Evolutionary conservation across 768 basidiomycete species (phyloP).

Genomic region (Auriscalpium microsporum): DNA sequence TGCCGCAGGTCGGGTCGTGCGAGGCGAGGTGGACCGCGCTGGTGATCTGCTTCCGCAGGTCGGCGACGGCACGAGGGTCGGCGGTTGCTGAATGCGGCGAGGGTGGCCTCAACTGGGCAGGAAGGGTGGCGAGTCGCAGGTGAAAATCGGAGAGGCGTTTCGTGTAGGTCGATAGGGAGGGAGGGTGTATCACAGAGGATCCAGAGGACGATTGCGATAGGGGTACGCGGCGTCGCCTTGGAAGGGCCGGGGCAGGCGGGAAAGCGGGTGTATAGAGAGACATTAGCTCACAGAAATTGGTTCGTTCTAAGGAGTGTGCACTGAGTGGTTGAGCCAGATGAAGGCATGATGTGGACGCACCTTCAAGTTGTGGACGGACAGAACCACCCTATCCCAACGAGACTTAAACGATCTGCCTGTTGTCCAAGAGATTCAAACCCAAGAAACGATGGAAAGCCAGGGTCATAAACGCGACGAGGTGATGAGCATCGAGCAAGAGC

Average conservation of each 20-base stretch:
- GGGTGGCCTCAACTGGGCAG: conserved; percentile 2
- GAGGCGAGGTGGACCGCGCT: background rate
- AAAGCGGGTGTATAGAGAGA: conserved; percentile 29
- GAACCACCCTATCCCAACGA: too few relatives aligned
- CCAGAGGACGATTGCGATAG: conserved; percentile 1
- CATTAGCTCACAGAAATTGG: conserved; percentile 14
- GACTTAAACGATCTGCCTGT: too few relatives aligned
- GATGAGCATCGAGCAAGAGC: too few relatives aligned
- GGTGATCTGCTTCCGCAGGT: background rate
- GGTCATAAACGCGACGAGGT: too few relatives aligned
- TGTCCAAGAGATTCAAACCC: too few relatives aligned
- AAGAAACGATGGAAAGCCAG: too few relatives aligned
- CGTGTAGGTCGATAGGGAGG: background rate
- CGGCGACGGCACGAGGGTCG: background rate
- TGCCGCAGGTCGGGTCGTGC: conserved; percentile 1
- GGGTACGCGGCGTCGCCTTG: background rate
- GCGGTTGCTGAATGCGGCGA: background rate
- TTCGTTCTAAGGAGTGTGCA: background rate
- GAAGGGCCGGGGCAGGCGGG: conserved; percentile 12
- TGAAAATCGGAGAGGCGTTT: conserved; percentile 4
- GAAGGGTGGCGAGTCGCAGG: conserved; percentile 1
- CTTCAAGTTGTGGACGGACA: background rate
- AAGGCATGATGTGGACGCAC: background rate
- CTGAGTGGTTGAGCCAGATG: background rate
- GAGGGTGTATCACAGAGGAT: background rate